Evolutionary conservation across 768 basidiomycete genomes (phyloP), one percentile per base, ranked within the genome.

Genomic region (Lentinula edodes): DNA sequence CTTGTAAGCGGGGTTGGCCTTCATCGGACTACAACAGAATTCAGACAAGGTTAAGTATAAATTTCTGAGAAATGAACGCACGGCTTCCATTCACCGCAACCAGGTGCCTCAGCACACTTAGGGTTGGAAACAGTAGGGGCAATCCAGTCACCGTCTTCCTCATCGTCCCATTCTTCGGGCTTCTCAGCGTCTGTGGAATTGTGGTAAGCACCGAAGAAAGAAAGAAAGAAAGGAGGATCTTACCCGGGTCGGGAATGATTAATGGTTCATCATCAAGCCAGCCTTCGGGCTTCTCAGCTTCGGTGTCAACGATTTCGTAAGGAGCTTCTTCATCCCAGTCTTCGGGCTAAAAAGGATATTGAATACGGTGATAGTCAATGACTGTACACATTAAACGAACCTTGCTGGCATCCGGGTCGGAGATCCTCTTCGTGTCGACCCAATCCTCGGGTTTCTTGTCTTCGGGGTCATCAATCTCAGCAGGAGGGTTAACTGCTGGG

Each of bases 91-190:
- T 89, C 87, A 70, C 97, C 97, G 70, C 97, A 99, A 34, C 97
- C 97, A 68, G 94, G 85, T 63, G 86, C 95, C 60, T 87, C 90
- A 65, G 85, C 79, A 71, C 97, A 98, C 72, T 86, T 90, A 64
- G 96, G 92, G 83, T 99, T 99, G 62, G 83, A 75, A 61, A 98
- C 80, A 61, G 86, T 86, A 35, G 97, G 95, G 6, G 95, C 83
- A 65, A 98, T 85, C 95, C 95, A 99, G 71, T 98, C 96, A 73
- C 97, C 97, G 67, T 99, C 96, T 73, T 98, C 97, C 71, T 98
- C 97, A 68, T 98, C 96, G 69, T 97, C 95, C 97, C 97, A 99
- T 74, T 99, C 97, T 72, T 99, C 97, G 6, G 97, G 97, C 80
- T 97, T 98, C 75, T 88, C 85, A 43, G 91, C 85, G 65, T 93